Evolutionary conservation across 305 asterid genomes (phyloP).

Genomic region (Solanum hybrid): DNA sequence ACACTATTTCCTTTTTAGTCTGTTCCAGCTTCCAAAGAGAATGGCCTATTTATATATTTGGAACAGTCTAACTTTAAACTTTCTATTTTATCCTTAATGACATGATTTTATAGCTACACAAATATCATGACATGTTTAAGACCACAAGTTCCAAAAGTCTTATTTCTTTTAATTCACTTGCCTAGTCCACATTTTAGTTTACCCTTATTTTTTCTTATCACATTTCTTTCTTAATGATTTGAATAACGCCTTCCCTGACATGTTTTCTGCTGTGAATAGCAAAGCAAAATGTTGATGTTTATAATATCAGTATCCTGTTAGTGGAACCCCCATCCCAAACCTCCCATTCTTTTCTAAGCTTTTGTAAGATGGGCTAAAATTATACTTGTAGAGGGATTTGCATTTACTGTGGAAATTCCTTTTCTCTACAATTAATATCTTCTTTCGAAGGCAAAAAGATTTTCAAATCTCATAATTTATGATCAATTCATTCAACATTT

Average conservation of each 20-base stretch:
- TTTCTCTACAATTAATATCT: neutral
- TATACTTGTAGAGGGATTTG: neutral
- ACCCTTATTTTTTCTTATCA: neutral
- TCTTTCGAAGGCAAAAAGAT: neutral
- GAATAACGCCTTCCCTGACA: neutral
- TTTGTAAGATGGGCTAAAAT: neutral
- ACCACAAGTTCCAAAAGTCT: neutral
- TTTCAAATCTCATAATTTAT: neutral
- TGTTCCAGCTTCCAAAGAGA: neutral
- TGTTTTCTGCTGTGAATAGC: neutral
- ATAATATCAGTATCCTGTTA: neutral
- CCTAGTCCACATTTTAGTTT: neutral
- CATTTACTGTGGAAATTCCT: neutral
- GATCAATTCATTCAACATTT: neutral
- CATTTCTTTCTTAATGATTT: neutral
- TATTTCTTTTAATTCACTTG: neutral
- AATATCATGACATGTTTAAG: neutral
- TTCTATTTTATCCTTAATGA: neutral
- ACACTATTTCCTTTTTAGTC: neutral
- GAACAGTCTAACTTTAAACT: neutral
- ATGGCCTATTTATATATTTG: neutral
- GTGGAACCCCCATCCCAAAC: neutral
- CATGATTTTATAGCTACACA: neutral
- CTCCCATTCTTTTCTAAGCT: neutral
- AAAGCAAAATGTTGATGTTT: neutral